Percentiles rank a stretch among this genome's conserved stretches.
Evolutionary conservation across 805 yeast species (phyloP).

Genomic region (Starmerella geochares): DNA sequence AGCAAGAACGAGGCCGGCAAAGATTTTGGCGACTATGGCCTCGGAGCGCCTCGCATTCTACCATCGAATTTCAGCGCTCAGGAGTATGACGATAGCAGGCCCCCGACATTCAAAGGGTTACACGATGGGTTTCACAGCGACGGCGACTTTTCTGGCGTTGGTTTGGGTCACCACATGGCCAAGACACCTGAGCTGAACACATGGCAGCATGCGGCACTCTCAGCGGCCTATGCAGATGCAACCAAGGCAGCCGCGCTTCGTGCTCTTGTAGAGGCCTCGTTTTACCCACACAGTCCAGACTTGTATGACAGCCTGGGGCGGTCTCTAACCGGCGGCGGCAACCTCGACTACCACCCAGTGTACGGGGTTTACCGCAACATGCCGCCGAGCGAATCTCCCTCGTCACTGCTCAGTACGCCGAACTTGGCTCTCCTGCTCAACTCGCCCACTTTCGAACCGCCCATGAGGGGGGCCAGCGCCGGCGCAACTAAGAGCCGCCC

Average conservation of each 20-base stretch:
- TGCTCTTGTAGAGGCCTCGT: not conserved
- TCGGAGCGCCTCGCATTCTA: not conserved
- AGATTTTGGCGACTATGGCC: not conserved
- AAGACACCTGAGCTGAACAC: constrained; percentile 1
- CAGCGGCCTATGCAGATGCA: not conserved
- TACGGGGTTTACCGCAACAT: constrained; percentile 1
- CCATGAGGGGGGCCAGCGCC: not conserved
- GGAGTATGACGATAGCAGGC: not conserved
- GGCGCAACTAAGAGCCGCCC: not conserved
- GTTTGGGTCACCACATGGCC: not conserved
- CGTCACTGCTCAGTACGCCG: not conserved
- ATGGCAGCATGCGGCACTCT: constrained; percentile 1
- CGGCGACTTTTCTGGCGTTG: not conserved
- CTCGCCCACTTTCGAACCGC: constrained; percentile 1
- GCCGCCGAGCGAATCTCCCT: not conserved
- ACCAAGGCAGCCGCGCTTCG: not conserved
- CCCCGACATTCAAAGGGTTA: not conserved
- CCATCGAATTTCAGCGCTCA: not conserved
- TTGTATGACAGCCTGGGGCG: not conserved
- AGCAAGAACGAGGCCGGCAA: not conserved
- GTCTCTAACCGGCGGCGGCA: not conserved
- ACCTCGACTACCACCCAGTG: not conserved
- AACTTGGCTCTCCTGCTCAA: not conserved
- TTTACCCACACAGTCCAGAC: constrained; percentile 1
- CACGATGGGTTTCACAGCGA: not conserved